phyloP scores from a whole-genome alignment of 2,329 filamentous ascomycete species.

The Aphanocladium album region DNA sequence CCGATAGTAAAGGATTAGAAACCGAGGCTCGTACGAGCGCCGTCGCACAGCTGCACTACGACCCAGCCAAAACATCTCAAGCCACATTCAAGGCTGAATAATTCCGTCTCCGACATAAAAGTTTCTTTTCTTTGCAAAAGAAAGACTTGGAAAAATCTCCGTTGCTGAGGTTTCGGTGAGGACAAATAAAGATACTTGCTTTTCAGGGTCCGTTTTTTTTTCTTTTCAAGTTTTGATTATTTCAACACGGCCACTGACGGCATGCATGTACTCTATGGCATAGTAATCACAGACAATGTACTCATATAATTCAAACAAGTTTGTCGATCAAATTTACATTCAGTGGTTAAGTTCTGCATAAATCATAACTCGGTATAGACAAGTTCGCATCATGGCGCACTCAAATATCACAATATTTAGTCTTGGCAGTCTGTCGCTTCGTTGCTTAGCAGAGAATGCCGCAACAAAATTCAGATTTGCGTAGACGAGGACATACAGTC shows the following conservation, averaged over 20 bases:
- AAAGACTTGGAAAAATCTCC: not conserved
- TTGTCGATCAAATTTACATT: not conserved
- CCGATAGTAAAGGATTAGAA: not conserved
- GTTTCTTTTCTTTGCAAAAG: not conserved
- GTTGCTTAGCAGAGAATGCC: too few relatives aligned
- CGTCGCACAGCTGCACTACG: not conserved
- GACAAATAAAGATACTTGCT: too few relatives aligned
- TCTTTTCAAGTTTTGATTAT: too few relatives aligned
- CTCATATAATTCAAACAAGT: not conserved
- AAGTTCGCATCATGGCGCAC: not conserved
- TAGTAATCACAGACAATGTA: not conserved
- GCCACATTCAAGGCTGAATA: not conserved
- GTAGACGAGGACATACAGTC: too few relatives aligned
- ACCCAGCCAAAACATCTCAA: not conserved
- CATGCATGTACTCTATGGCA: not conserved
- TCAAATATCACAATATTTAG: not conserved
- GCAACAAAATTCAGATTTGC: too few relatives aligned
- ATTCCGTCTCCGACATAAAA: not conserved
- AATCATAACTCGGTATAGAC: not conserved
- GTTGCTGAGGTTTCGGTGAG: not conserved
- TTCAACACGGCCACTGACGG: too few relatives aligned
- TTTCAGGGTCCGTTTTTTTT: too few relatives aligned
- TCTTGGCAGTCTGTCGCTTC: not conserved
- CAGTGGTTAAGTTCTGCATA: not conserved
- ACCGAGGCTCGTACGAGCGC: not conserved